Evolutionary conservation across 1,139 yeast genomes (phyloP).

Genomic region (Candida dubliniensis): DNA sequence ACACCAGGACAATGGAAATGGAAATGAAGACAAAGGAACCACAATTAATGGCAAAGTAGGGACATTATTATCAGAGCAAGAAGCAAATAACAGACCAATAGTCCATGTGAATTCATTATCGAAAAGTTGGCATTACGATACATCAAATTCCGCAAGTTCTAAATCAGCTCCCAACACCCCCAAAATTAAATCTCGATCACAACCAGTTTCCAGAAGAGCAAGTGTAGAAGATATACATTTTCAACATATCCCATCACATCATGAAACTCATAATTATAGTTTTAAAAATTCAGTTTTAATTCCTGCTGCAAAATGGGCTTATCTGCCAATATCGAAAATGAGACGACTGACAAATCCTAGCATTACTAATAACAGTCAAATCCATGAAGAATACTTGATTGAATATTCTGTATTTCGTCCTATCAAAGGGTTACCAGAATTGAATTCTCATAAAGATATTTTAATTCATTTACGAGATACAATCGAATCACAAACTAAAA

Average conservation of each 20-base stretch:
- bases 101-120: slow-evolving; percentile 3
- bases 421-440: slow-evolving; percentile 16
- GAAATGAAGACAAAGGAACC: no score
- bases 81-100: neutral
- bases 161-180: slow-evolving; percentile 12
- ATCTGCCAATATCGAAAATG: slow-evolving; percentile 18
- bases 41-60: no score
- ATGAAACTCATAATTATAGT: slow-evolving; percentile 13
- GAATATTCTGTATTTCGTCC: slow-evolving; percentile 31
- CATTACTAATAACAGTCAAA: neutral
- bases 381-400: slow-evolving; percentile 20
- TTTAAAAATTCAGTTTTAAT: slow-evolving; percentile 26
- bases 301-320: slow-evolving; percentile 32
- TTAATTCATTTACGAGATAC: slow-evolving; percentile 16
- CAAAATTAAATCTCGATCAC: slow-evolving; percentile 9
- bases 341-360: slow-evolving; percentile 4
- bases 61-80: no score
- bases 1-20: no score
- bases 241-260: slow-evolving; percentile 5
- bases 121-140: slow-evolving; percentile 8
- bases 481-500: slow-evolving; percentile 11
- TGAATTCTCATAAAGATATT: slow-evolving; percentile 20
- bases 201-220: slow-evolving; percentile 13
- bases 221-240: slow-evolving; percentile 12
- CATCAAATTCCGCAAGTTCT: neutral